Base-by-base conservation (phyloP, 176 grass and related monocot genomes). In the Phragmites australis region DNA sequence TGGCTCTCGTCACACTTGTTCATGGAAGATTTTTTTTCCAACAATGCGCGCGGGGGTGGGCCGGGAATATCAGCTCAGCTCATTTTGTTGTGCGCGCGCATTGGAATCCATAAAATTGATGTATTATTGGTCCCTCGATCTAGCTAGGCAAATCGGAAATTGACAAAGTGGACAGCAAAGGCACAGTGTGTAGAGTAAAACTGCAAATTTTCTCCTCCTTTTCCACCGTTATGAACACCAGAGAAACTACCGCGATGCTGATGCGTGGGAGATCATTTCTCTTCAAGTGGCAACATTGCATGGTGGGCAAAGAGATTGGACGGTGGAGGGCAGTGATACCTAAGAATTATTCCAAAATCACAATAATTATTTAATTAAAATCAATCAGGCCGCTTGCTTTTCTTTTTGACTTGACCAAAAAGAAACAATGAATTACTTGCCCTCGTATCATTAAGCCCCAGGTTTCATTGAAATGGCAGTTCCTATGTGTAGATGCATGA, bases 121-220 rank as follows among this genome's bases (percentile, higher is more conserved):
- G 64, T 56, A 81, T 85, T 77, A 85, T 85, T 89, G 82, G 64
- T 76, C 87, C 31, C 70, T 70, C 55, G 27, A 89, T 70, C 76
- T 81, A 62, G 45, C 76, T 81, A 62, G 45, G 82, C 82, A 54
- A 81, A 85, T 85, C 87, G 18, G 65, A 66, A 25, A 40, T 31
- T 18, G 46, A 31, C 54, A 84, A 89, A 70, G 81, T 62, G 76
- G 7, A 8, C 15, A 1, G 2, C 11, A 55, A 54, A 65, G 63
- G 74, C 25, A 4, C 30, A 21, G 1, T 63, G 9, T 17, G 27
- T 15, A 21, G 50, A 1, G 10, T 48, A 39, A 37, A 68, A 23
- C 29, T 43, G 57, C 22, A 30, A 30, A 61, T 62, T 64, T 0
- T 41, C 29, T 12, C 41, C 9, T 9, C 19, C 4, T 22, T 61